These are phyloP conservation scores for Pistacia vera DNA, from an alignment of 345 rosid species.

Conservation along the genomic window DNA sequence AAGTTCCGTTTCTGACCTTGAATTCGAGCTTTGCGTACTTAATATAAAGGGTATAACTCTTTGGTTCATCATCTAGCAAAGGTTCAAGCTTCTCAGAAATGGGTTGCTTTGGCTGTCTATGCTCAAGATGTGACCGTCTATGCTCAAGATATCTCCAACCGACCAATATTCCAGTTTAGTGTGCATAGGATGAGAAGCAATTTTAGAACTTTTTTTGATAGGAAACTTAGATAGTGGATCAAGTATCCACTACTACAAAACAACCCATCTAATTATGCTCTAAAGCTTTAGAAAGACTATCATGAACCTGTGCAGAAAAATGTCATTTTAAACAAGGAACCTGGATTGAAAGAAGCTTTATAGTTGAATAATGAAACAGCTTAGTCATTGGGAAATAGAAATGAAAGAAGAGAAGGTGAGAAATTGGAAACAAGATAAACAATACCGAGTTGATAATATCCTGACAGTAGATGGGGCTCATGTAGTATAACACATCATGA, in stretches of 20 bases:
- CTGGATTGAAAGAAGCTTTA: constrained; percentile 8
- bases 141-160: neutral
- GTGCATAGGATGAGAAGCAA: too few species aligned
- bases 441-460: constrained; percentile 89
- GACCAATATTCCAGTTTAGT: too few species aligned
- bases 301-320: too few species aligned
- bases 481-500: constrained; percentile 95
- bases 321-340: neutral
- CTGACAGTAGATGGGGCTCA: constrained; percentile 98
- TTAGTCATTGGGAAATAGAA: neutral
- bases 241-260: too few species aligned
- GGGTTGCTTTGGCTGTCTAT: too few species aligned
- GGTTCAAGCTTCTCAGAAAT: too few species aligned
- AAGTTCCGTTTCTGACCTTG: constrained; percentile 44
- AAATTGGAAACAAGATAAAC: constrained; percentile 10
- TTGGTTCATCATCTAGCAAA: constrained; percentile 40
- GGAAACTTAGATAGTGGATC: too few species aligned
- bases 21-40: constrained; percentile 92
- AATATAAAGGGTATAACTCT: constrained; percentile 74
- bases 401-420: neutral
- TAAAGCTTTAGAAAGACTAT: too few species aligned
- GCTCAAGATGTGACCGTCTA: too few species aligned
- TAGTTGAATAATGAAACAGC: neutral
- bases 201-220: too few species aligned
- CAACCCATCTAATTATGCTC: too few species aligned